Evolutionary conservation across 352 stramenopile species (phyloP).

Genomic region (Globisporangium viniferum): DNA sequence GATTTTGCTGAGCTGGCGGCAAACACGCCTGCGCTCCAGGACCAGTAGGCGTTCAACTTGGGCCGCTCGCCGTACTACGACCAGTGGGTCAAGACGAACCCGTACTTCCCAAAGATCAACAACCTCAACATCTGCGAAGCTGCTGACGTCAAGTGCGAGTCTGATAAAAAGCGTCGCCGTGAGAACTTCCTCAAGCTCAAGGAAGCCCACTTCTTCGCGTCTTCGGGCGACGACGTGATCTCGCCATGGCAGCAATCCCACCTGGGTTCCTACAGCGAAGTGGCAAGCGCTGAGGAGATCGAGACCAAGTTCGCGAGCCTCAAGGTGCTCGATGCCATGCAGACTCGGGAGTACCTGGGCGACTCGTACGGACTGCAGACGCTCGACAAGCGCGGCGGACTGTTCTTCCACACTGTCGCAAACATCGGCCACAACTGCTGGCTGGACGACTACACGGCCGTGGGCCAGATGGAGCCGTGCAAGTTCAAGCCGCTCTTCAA

Average conservation of each 20-base stretch:
- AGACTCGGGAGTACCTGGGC: constrained; percentile 20
- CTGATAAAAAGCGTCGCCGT: constrained; percentile 23
- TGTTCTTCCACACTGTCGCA: constrained; percentile 15
- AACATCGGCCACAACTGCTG: constrained; percentile 22
- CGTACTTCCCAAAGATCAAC: constrained; percentile 20
- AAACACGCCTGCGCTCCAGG: constrained; percentile 8
- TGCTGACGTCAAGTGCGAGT: constrained; percentile 14
- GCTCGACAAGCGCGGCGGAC: constrained; percentile 22
- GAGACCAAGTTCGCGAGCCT: constrained; percentile 25
- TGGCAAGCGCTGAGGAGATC: constrained; percentile 24
- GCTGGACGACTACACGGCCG: constrained; percentile 17
- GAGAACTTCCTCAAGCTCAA: constrained; percentile 34
- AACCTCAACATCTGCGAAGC: constrained; percentile 18
- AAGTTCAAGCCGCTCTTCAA: constrained; percentile 17
- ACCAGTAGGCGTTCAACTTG: constrained; percentile 23
- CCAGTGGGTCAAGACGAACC: constrained; percentile 10
- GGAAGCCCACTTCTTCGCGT: constrained; percentile 46
- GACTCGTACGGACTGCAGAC: constrained; percentile 28
- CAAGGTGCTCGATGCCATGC: constrained; percentile 25
- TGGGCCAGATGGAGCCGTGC: constrained; percentile 12
- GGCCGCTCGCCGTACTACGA: constrained; percentile 22
- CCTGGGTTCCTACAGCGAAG: constrained; percentile 37
- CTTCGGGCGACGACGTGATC: constrained; percentile 27
- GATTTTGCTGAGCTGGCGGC: constrained; percentile 24
- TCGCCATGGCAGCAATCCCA: constrained; percentile 34